A percentile compares a stretch with the other conserved stretches of the same genome.
These are phyloP conservation scores for Claviceps capensis DNA, from an alignment of 2,329 filamentous ascomycete species.

Conservation along the genomic window DNA sequence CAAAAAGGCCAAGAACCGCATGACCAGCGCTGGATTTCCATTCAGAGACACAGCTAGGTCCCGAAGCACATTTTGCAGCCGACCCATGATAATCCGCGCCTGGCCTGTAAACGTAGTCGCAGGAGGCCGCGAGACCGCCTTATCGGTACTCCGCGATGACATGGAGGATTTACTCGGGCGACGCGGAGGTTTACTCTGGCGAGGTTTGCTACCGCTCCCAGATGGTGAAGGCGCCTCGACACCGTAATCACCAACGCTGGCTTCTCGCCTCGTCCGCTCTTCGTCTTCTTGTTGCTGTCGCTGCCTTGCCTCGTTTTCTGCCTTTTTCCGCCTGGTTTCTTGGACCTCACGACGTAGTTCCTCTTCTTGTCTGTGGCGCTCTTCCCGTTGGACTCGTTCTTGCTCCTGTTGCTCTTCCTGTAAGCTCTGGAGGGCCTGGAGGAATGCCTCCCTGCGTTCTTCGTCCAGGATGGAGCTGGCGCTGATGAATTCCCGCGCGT, in stretches of 20 bases:
- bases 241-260: constrained; percentile 55
- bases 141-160: constrained; percentile 16
- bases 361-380: constrained; percentile 41
- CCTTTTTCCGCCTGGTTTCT: constrained; percentile 38
- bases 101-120: constrained; percentile 31
- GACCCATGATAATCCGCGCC: constrained; percentile 38
- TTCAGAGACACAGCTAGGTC: constrained; percentile 35
- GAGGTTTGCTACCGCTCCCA: constrained; percentile 22
- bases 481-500: constrained; percentile 79
- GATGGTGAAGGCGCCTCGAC: constrained; percentile 38
- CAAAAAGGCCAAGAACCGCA: constrained; percentile 62
- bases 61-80: constrained; percentile 37
- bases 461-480: constrained; percentile 82
- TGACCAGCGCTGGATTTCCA: constrained; percentile 41
- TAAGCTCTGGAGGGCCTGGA: constrained; percentile 71
- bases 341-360: constrained; percentile 42
- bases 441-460: constrained; percentile 76
- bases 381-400: constrained; percentile 51
- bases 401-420: constrained; percentile 70
- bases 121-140: constrained; percentile 14
- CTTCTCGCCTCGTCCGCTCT: constrained; percentile 33
- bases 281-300: constrained; percentile 40
- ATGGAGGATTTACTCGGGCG: constrained; percentile 13
- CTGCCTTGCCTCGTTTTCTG: constrained; percentile 46
- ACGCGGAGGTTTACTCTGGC: constrained; percentile 15